Evolutionary conservation across 306 rosid species (phyloP).

Genomic region (Boehmeria nivea): DNA sequence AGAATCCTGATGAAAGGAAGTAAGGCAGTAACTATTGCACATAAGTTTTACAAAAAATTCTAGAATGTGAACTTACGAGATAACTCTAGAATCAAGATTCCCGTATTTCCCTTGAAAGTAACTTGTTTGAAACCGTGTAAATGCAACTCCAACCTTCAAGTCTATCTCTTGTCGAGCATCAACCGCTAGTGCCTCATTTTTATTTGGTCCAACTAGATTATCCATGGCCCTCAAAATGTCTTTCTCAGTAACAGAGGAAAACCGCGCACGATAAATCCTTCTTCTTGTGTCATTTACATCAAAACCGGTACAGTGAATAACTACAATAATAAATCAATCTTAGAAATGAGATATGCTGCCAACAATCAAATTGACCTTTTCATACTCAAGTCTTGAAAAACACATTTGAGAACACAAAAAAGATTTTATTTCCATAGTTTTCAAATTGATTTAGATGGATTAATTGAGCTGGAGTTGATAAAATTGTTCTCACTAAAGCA

Average conservation of each 20-base stretch:
- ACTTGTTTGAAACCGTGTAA: slow-evolving; percentile 85
- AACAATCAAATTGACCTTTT: not conserved
- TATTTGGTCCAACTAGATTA: slow-evolving; percentile 78
- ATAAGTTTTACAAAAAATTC: too few relatives aligned
- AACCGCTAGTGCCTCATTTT: slow-evolving; percentile 81
- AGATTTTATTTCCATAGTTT: not conserved
- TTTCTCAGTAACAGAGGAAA: slow-evolving; percentile 89
- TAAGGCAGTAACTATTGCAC: too few relatives aligned
- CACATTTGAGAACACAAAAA: not conserved
- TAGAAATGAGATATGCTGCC: not conserved
- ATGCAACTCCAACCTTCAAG: slow-evolving; percentile 97
- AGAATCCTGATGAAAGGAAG: not conserved
- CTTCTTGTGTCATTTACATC: slow-evolving; percentile 39
- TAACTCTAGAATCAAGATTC: slow-evolving; percentile 89
- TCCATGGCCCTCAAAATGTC: slow-evolving; percentile 85
- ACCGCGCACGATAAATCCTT: slow-evolving; percentile 75
- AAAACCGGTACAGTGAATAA: slow-evolving; percentile 74
- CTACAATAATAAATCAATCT: slow-evolving; percentile 43
- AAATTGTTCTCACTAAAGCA: too few relatives aligned
- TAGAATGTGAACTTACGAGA: slow-evolving; percentile 62
- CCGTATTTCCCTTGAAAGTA: slow-evolving; percentile 95
- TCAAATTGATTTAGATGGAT: not conserved
- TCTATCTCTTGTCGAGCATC: slow-evolving; percentile 99
- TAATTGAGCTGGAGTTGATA: too few relatives aligned
- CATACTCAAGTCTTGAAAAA: not conserved